Evolutionary conservation across 2,329 filamentous ascomycete genomes (phyloP), one percentile per base, ranked within the genome.

Genomic region (Neofusicoccum umdonicola): DNA sequence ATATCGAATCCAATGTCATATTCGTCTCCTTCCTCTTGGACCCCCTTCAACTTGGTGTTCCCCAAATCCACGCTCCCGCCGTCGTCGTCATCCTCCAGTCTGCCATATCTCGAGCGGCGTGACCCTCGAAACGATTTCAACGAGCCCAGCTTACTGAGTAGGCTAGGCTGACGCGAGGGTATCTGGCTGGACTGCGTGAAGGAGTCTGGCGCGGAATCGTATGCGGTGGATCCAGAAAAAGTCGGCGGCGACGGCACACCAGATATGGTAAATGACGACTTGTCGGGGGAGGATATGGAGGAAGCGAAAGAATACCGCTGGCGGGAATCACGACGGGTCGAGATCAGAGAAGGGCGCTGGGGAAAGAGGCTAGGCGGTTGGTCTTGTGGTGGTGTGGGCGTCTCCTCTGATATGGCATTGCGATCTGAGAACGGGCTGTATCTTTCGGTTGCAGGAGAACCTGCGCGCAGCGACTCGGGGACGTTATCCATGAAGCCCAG

Each of bases 301-400:
- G 48, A 47, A 7, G 42, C 48, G 22, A 47, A 60, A 13, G 62
- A 47, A 12, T 47, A 56, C 2, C 50, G 62, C 68, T 22, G 74
- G 70, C 11, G 69, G 47, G 51, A 74, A 68, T 48, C 74, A 71
- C 12, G 73, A 73, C 19, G 74, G 72, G 63, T 72, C 68, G 70
- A 70, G 22, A 70, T 61, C 19, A 74, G 75, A 1, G 69, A 66
- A 3, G 73, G 72, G 12, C 72, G 71, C 13, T 75, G 75, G 13
- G 73, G 75, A 51, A 76, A 78, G n/a, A 77, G 69, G 62, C 75
- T 73, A n/a, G 74, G 74, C 6, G 77, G 70, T 52, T 73, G 70
- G 51, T 73, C 70, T 19, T 74, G 76, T 3, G 70, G 71, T 5
- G 74, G 75, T 0, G 72, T 76, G 34, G 69, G 27, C 15, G 42